A percentile compares a stretch with the other conserved stretches of the same genome.
phyloP scores from a whole-genome alignment of 148 eudicot genomes.

The Chenopodium quinoa region DNA sequence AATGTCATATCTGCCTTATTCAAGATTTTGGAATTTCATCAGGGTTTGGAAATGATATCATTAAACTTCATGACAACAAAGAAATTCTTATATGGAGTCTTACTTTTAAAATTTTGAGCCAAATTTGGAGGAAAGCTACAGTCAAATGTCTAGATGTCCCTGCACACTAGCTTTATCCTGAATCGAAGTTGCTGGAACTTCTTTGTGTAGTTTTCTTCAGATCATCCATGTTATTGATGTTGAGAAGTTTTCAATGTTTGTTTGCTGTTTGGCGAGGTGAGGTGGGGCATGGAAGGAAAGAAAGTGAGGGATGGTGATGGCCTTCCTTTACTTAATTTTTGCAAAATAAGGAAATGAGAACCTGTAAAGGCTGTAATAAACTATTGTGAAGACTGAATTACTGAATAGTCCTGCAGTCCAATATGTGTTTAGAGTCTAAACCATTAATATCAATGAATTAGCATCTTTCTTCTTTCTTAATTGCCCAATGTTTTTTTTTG shows the following conservation, averaged over 20 bases:
- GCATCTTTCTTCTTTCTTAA: background rate
- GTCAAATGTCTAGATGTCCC: background rate
- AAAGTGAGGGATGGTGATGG: background rate
- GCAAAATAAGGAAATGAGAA: background rate
- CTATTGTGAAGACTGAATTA: background rate
- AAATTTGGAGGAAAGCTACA: background rate
- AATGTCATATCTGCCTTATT: background rate
- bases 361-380: background rate
- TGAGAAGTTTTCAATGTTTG: background rate
- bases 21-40: background rate
- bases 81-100: background rate
- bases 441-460: background rate
- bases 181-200: background rate
- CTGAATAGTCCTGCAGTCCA: background rate
- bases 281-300: background rate
- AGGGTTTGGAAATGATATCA: background rate
- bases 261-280: background rate
- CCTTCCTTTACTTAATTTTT: background rate
- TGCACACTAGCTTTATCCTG: background rate
- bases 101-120: background rate
- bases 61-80: background rate
- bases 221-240: background rate
- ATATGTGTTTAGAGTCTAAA: background rate
- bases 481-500: background rate
- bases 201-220: background rate